Evolutionary conservation across 148 eudicot genomes (phyloP), one percentile per base, ranked within the genome.

Genomic region (Spergularia marina): DNA sequence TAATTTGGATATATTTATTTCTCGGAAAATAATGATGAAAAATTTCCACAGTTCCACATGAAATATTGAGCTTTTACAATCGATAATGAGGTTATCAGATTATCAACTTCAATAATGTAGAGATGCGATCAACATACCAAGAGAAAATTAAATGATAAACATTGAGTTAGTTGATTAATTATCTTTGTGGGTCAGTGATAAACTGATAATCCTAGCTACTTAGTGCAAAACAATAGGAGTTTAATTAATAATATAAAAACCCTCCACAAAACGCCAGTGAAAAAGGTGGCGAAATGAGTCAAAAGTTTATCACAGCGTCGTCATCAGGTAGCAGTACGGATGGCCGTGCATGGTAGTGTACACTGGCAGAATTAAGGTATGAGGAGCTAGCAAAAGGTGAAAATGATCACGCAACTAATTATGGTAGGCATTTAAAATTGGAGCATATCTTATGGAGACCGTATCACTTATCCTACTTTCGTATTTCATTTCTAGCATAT

Each of bases 291-390:
- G 36, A 12, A 23, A 61, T 61, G 40, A 72, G 81, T 73, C 74
- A 79, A 74, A 59, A 79, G 55, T 30, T 40, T 30, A 63, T 36
- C 10, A 21, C 12, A 25, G 25, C 12, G 59, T 74, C 54, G 63
- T 60, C 56, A 30, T 74, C 47, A 68, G 40, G 18, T 1, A 74
- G 74, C 70, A 36, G 82, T 68, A 74, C 78, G 81, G 76, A 65
- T 15, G 47, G 34, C 71, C 76, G 71, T 71, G 76, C 80, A 72
- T 44, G 55, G 30, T 71, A 54, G 20, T 34, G 59, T 58, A 39
- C 5, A 56, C 10, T 20, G 15, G 21, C n/a, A 47, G 20, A 25
- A 30, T 3, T 30, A 30, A 30, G 36, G 36, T 30, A 30, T 30
- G 36, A 30, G 36, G 36, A 30, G 36, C 36, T 30, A 30, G 16